These are phyloP conservation scores for Dendrostoma leiphaemia DNA, from an alignment of 2,329 filamentous ascomycete genomes.

Conservation along the genomic window DNA sequence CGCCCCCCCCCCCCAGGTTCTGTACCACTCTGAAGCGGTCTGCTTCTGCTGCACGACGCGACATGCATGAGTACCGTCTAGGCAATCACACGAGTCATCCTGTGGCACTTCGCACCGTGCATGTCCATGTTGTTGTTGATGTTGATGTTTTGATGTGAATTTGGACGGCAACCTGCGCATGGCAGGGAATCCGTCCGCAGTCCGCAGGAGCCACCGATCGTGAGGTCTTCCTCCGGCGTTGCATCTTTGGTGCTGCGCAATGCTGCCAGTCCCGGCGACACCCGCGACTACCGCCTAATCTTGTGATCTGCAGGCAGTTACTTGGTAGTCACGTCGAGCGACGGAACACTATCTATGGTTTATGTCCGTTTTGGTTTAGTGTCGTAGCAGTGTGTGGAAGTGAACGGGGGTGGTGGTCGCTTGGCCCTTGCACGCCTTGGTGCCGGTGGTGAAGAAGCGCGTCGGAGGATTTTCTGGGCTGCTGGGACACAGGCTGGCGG, in stretches of 20 bases:
- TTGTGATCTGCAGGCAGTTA: background rate
- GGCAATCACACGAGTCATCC: background rate
- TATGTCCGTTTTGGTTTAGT: background rate
- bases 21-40: background rate
- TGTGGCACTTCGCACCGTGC: too few relatives aligned
- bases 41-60: constrained; percentile 4
- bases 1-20: background rate
- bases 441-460: too few relatives aligned
- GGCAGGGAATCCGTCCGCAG: too few relatives aligned
- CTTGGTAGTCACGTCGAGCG: background rate
- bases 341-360: background rate
- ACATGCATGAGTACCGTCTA: background rate
- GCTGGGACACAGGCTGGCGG: too few relatives aligned
- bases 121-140: too few relatives aligned
- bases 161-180: too few relatives aligned
- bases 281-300: background rate
- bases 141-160: too few relatives aligned
- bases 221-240: background rate
- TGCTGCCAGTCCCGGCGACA: background rate
- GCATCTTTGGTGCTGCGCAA: background rate
- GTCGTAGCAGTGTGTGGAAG: background rate
- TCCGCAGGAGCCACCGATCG: too few relatives aligned
- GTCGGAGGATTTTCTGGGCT: background rate
- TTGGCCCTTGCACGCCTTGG: too few relatives aligned
- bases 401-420: too few relatives aligned